phyloP scores from a whole-genome alignment of 805 yeast genomes.

The Komagataella populi region DNA sequence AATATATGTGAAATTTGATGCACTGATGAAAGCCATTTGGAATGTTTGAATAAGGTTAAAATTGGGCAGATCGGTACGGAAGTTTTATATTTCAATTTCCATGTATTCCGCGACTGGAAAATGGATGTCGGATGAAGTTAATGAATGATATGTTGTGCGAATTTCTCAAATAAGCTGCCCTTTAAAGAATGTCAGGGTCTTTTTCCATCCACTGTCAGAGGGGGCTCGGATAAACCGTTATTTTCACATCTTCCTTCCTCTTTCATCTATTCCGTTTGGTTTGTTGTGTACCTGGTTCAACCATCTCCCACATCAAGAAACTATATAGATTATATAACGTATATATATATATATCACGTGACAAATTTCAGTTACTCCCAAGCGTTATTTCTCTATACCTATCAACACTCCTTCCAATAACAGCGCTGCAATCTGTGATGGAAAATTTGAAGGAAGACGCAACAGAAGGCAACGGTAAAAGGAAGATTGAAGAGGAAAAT shows the following conservation, averaged over 20 bases:
- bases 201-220: no score
- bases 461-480: not conserved
- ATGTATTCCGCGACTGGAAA: not conserved
- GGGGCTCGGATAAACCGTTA: no score
- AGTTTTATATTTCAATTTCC: not conserved
- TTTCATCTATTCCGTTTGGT: no score
- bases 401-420: not conserved
- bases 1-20: conserved; percentile 24
- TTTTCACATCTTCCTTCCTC: no score
- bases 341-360: conserved; percentile 17
- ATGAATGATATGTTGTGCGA: no score
- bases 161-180: no score
- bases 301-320: no score
- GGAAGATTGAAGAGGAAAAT: not conserved
- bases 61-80: not conserved
- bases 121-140: not conserved
- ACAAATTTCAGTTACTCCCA: conserved; percentile 12
- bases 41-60: not conserved
- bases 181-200: no score
- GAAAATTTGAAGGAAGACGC: not conserved
- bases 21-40: not conserved
- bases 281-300: no score
- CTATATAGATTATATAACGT: no score
- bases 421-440: not conserved
- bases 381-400: not conserved